These are phyloP conservation scores for Populus nigra DNA, from an alignment of 345 rosid genomes.

Conservation along the genomic window DNA sequence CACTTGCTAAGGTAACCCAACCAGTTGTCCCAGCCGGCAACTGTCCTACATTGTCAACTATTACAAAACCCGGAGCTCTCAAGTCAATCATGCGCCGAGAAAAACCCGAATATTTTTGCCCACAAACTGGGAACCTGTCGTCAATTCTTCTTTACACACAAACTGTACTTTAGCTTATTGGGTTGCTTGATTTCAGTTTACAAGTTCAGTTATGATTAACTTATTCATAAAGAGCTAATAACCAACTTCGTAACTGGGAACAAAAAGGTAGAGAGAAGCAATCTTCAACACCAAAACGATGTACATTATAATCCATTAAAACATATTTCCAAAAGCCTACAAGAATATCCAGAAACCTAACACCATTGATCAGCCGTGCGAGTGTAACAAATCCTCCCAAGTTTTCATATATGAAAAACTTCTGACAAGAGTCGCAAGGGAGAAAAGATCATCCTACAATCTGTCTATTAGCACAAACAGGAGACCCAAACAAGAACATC, in stretches of 20 bases:
- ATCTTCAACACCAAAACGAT: background rate
- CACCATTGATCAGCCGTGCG: constrained; percentile 6
- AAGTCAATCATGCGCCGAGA: background rate
- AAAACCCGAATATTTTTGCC: no score
- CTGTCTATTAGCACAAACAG: background rate
- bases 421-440: background rate
- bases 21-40: no score
- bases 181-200: background rate
- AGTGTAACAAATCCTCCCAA: constrained; percentile 8
- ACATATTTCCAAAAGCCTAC: background rate
- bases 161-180: background rate
- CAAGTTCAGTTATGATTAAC: background rate
- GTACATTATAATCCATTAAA: background rate
- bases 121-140: no score
- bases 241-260: background rate
- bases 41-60: background rate
- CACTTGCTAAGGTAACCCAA: background rate
- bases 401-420: constrained; percentile 7
- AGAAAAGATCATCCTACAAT: background rate
- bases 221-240: background rate
- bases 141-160: no score
- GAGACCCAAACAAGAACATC: background rate
- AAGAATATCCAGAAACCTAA: background rate
- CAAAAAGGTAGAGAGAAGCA: background rate
- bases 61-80: background rate